These are phyloP conservation scores for Cetradonia linearis DNA, from an alignment of 495 filamentous ascomycete genomes.

Conservation along the genomic window DNA sequence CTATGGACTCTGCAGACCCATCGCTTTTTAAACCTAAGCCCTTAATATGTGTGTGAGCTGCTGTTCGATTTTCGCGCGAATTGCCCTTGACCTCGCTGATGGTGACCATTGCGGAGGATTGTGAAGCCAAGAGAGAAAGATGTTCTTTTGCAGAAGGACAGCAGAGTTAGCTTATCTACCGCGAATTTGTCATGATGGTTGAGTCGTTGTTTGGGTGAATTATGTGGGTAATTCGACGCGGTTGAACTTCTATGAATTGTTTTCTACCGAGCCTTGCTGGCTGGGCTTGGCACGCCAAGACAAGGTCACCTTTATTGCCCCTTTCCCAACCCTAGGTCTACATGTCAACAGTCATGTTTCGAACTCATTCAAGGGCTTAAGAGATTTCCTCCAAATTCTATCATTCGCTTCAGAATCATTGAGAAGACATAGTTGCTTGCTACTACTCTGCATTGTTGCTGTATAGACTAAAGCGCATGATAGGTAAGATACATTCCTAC, in stretches of 20 bases:
- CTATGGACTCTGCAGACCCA: constrained; percentile 67
- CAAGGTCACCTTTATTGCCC: background rate
- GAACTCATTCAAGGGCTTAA: too few relatives aligned
- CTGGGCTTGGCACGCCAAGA: background rate
- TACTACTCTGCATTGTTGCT: too few relatives aligned
- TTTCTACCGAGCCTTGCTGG: constrained; percentile 5
- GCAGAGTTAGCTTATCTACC: background rate
- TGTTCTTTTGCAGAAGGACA: background rate
- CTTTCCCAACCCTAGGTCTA: background rate
- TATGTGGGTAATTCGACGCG: background rate
- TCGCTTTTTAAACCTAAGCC: constrained; percentile 75
- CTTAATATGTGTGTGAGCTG: constrained; percentile 94
- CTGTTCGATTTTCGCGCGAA: constrained; percentile 88
- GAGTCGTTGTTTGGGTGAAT: background rate
- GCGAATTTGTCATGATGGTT: background rate
- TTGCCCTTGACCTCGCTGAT: constrained; percentile 95
- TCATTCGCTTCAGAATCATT: too few relatives aligned
- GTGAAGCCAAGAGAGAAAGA: background rate
- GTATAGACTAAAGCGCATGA: too few relatives aligned
- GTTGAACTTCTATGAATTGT: constrained; percentile 5
- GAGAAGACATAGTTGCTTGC: too few relatives aligned
- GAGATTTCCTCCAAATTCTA: too few relatives aligned
- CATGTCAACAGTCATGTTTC: background rate
- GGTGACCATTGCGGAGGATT: constrained; percentile 58
- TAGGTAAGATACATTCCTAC: too few relatives aligned